A percentile compares a stretch with the other conserved stretches of the same genome.
These are phyloP conservation scores for Porcisia deanei DNA, from an alignment of 208 protist genomes.

Conservation along the genomic window DNA sequence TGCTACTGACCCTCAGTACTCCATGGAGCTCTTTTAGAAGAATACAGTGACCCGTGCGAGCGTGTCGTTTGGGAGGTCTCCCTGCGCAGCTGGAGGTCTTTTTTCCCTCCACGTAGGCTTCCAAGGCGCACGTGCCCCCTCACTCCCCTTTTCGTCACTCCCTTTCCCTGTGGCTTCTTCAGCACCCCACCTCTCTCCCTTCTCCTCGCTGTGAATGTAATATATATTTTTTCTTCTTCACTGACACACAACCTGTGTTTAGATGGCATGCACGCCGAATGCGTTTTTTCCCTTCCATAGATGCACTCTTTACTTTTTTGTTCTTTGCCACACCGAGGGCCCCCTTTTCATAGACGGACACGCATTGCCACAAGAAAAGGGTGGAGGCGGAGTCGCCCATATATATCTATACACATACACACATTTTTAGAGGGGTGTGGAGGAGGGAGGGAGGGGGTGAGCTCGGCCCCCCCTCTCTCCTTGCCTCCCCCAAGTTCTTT, in stretches of 20 bases:
- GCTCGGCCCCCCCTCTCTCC: too few species aligned
- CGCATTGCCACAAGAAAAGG: not conserved
- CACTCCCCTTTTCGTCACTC: not conserved
- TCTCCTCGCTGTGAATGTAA: not conserved
- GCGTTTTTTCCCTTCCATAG: slow-evolving; percentile 7
- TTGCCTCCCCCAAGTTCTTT: too few species aligned
- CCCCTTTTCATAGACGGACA: slow-evolving; percentile 5
- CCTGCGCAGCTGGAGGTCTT: not conserved
- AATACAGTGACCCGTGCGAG: not conserved
- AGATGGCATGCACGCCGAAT: not conserved
- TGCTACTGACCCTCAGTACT: slow-evolving; percentile 87
- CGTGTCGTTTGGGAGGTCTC: not conserved
- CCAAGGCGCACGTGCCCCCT: not conserved
- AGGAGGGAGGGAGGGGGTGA: too few species aligned
- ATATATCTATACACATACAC: too few species aligned
- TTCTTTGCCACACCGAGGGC: not conserved
- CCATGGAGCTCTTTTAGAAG: slow-evolving; percentile 88
- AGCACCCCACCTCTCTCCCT: not conserved
- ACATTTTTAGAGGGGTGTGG: too few species aligned
- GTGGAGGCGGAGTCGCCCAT: not conserved
- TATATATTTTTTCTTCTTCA: not conserved
- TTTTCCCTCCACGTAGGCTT: too few species aligned
- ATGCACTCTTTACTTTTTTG: slow-evolving; percentile 9
- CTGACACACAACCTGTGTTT: not conserved
- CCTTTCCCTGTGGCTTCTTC: not conserved